Base-by-base conservation (phyloP, 1,284 basidiomycete genomes). In the Vanrija humicola region DNA sequence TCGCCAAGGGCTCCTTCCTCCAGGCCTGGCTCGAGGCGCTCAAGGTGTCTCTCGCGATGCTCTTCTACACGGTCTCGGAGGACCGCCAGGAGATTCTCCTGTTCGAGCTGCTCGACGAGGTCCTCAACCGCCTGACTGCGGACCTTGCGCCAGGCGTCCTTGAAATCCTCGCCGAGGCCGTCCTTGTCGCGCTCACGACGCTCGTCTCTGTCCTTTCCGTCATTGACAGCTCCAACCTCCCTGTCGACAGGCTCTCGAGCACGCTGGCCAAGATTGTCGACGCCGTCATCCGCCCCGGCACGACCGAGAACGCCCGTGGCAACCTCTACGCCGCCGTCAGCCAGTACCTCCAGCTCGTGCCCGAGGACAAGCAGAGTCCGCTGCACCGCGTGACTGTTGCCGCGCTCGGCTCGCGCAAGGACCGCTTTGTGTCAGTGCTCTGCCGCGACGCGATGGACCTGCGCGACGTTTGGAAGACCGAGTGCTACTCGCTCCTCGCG, bases 391-490 rank as follows among this genome's bases (percentile, higher is more conserved):
- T 84, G 1, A 86, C 85, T 55, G 75, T 88, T 8, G 69, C 80
- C 0, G 79, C 88, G 51, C 77, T 83, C 29, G 79, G 85, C 54
- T 59, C 72, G 1, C 71, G 74, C 38, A 74, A 77, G 46, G 94
- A 96, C 56, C 82, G 87, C 4, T 78, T 98, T 19, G 80, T 94
- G 0, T 77, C 85, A 0, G 80, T 86, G n/a, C 80, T 97, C 26
- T 86, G 89, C 38, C 82, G 90, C 18, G 95, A 98, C 70, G 93
- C 92, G 1, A 88, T 94, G 55, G 93, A 97, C 65, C 93, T 92
- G 10, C 85, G 88, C 28, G 93, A 97, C 70, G 89, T 98, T 0
- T 97, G 94, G 93, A 90, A 93, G 78, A 95, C 94, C n/a, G 67
- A 75, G 57, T 18, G 86, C 94, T 26, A 88, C 90, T 18, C 63